Base-by-base conservation (phyloP, 345 rosid species). In the Cardamine chenopodiifolia region DNA sequence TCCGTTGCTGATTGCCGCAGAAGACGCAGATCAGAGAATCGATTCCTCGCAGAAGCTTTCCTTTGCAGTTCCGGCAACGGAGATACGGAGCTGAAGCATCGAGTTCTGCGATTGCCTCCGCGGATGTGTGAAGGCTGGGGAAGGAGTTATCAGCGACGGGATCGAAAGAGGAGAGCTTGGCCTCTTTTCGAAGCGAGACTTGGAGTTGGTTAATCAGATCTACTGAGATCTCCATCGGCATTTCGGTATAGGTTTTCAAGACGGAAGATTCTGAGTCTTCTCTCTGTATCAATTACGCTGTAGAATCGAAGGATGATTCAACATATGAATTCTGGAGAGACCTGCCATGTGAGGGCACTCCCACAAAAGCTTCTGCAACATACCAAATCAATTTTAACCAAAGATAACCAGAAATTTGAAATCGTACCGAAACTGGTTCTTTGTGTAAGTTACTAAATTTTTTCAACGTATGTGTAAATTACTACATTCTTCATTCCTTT, bases 51-150 rank as follows among this genome's bases (percentile, higher is more conserved):
- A 93, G 83, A 20, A 93, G 90, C 63, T 82, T 79, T 3, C 88
- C 92, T 19, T 85, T 81, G 74, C 97, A 94, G 81, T 80, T 78
- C 52, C 75, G 81, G 85, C 98, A 91, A 8, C 92, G 90, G 63
- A 83, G 88, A 53, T 81, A 62, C 25, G 83, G 68, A 9, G 96
- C 85, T 0, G 89, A 87, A 17, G 95, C 89, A 66, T 92, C 91
- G 47, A 83, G 66, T 40, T 79, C 82, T 39, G 92, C 44, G 54
- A 88, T 73, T 5, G 87, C 83, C 22, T 82, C 85, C 31, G 77
- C 42, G n/a, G 78, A 56, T 0, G 89, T 79, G 35, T 84, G 89
- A 7, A 87, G 80, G 47, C 34, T 57, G 28, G 79, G 79, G 65
- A 72, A 4, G 32, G 68, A 66, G 71, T 81, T 73, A 15, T 83